phyloP scores from a whole-genome alignment of 768 basidiomycete genomes.

The Suillus alpinus region DNA sequence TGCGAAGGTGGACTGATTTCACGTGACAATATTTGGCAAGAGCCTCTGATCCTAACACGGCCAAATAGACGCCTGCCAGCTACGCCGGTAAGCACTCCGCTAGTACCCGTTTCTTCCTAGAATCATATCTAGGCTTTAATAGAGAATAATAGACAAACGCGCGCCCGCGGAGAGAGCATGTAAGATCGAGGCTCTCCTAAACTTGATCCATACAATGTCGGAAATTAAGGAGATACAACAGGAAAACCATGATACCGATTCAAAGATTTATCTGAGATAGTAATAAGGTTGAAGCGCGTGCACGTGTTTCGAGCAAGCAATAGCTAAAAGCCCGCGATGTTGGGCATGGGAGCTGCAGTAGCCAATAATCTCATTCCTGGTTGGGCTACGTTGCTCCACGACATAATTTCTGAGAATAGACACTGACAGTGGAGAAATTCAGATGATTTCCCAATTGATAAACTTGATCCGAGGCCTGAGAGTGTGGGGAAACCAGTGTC shows the following conservation, averaged over 20 bases:
- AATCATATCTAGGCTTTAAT: background rate
- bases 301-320: no score
- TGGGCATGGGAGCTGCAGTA: background rate
- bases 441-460: background rate
- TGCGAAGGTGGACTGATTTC: background rate
- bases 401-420: background rate
- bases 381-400: background rate
- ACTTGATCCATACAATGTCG: background rate
- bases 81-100: no score
- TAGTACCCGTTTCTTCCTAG: background rate
- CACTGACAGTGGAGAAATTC: background rate
- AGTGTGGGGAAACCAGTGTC: no score
- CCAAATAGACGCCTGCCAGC: background rate
- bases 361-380: background rate
- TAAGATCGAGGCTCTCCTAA: background rate
- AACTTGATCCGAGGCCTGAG: background rate
- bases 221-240: background rate
- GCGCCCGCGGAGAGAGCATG: background rate
- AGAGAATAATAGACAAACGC: background rate
- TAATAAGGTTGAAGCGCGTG: background rate
- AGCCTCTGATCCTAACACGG: background rate
- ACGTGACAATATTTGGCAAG: background rate
- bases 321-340: no score
- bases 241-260: background rate
- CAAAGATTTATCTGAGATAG: background rate